These are phyloP conservation scores for Metschnikowia cubensis DNA, from an alignment of 805 yeast species.

Conservation along the genomic window DNA sequence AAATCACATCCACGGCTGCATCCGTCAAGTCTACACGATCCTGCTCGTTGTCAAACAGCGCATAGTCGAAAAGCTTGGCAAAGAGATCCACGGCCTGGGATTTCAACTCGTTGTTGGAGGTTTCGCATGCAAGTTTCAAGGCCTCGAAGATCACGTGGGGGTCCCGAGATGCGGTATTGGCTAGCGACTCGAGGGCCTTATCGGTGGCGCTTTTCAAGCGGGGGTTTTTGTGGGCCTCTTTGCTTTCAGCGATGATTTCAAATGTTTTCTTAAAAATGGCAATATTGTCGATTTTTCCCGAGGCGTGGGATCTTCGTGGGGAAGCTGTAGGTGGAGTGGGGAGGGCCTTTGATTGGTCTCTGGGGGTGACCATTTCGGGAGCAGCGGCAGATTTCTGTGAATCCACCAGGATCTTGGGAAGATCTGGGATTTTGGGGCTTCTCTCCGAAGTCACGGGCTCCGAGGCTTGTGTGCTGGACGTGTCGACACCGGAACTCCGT, in stretches of 20 bases:
- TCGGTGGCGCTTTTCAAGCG: slow-evolving; percentile 34
- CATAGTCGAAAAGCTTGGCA: slow-evolving; percentile 84
- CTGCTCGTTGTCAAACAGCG: slow-evolving; percentile 54
- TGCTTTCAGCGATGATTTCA: slow-evolving; percentile 51
- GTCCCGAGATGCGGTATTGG: slow-evolving; percentile 35
- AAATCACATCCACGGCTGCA: slow-evolving; percentile 78
- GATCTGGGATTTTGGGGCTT: background rate
- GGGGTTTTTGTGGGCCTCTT: slow-evolving; percentile 57
- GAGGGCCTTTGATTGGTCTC: background rate
- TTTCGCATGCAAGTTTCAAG: slow-evolving; percentile 69
- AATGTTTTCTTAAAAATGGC: slow-evolving; percentile 50
- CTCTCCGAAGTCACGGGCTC: too few relatives aligned
- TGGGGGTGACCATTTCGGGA: background rate
- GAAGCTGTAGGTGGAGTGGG: background rate
- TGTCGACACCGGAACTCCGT: too few relatives aligned
- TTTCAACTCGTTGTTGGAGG: slow-evolving; percentile 59
- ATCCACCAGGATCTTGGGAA: background rate
- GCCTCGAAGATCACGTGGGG: slow-evolving; percentile 70
- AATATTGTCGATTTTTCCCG: slow-evolving; percentile 21
- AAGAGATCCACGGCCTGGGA: slow-evolving; percentile 77
- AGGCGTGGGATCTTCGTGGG: background rate
- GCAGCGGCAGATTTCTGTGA: background rate
- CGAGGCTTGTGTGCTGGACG: too few relatives aligned
- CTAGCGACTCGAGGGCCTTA: slow-evolving; percentile 40
- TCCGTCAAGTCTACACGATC: slow-evolving; percentile 64